phyloP scores from a whole-genome alignment of 2,329 filamentous ascomycete species.

The Clarireedia homoeocarpa region DNA sequence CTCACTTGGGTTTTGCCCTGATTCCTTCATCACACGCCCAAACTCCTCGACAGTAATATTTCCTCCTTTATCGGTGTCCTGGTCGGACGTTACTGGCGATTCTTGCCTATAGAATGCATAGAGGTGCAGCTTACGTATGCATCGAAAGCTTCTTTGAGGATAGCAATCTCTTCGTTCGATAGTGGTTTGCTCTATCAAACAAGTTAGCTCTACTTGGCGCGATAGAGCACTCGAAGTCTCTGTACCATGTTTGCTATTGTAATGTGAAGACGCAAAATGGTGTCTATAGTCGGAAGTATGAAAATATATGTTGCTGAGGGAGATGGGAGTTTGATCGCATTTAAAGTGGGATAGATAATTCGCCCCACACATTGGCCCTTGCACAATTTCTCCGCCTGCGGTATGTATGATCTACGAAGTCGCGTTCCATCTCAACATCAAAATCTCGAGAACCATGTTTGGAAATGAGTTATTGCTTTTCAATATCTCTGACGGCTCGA shows the following conservation, averaged over 20 bases:
- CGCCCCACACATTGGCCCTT: background rate
- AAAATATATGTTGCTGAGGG: background rate
- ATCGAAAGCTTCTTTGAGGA: constrained; percentile 8
- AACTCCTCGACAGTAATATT: constrained; percentile 11
- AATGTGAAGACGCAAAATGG: no score
- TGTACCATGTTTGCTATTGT: no score
- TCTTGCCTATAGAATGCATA: background rate
- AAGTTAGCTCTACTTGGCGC: background rate
- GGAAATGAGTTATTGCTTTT: no score
- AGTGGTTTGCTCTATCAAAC: constrained; percentile 6
- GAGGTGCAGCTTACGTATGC: constrained; percentile 3
- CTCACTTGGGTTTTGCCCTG: constrained; percentile 1
- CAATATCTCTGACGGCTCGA: no score
- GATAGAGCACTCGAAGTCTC: background rate
- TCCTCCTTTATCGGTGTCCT: constrained; percentile 11
- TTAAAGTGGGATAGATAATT: background rate
- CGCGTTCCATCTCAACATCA: background rate
- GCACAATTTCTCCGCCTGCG: background rate
- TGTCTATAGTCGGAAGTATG: background rate
- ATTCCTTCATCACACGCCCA: constrained; percentile 10
- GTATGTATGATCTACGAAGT: background rate
- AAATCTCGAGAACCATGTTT: no score
- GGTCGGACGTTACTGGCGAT: background rate
- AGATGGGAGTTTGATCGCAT: background rate
- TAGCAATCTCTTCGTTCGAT: constrained; percentile 5